Evolutionary conservation across 2,329 filamentous ascomycete genomes (phyloP), one percentile per base, ranked within the genome.

Genomic region (Pseudocercospora musae): DNA sequence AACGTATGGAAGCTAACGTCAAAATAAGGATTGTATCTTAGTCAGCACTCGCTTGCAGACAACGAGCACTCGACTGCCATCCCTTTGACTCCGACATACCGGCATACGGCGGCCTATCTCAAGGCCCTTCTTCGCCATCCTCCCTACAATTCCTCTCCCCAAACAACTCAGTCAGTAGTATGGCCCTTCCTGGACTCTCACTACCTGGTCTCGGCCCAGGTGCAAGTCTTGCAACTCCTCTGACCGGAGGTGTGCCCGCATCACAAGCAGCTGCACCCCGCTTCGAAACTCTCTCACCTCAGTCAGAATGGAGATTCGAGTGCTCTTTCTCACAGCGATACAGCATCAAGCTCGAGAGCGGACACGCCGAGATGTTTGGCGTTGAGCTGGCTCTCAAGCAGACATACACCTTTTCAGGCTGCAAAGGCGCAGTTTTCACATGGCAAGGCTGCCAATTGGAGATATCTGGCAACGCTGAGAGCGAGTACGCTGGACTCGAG

Each of bases 331-430:
- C 62, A 15, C 71, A 71, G 55, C 57, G 66, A 37, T 76, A 76
- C 71, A 73, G 61, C 58, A 71, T 82, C 68, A 78, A 92, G 80
- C 82, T 98, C 25, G 78, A 91, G 60, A 86, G 84, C 33, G 95
- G 95, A 64, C 92, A 89, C 1, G 95, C 94, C 54, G 95, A 99
- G 77, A 87, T 96, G 73, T 96, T 98, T 74, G 95, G 95, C 74
- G 93, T 94, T 59, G 95, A 99, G 79, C 89, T 99, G 48, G 92
- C 92, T 10, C 84, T 86, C 9, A 89, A 89, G 60, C 89, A 89
- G 57, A 83, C 85, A 9, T 98, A 98, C 79, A 88, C 83, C 31
- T 94, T 99, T 77, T 84, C 85, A 50, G 90, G 91, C 60, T 85
- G 85, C 69, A 96, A 96, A 79, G 90, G 90, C 62, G 93, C 94